Base-by-base conservation (phyloP, 306 rosid genomes). In the Styphnolobium japonicum region DNA sequence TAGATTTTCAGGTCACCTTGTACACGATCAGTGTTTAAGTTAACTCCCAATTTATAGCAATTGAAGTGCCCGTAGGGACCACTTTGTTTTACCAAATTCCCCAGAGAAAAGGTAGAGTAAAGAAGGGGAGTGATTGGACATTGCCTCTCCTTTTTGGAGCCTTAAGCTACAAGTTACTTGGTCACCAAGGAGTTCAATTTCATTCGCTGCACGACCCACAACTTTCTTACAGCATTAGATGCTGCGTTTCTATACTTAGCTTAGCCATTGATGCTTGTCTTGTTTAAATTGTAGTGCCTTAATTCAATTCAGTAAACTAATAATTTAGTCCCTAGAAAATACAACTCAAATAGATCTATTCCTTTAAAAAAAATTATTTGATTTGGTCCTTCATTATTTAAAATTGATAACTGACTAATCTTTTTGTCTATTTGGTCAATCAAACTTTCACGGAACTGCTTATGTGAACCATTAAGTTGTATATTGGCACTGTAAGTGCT, bases 131-230 rank as follows among this genome's bases (percentile, higher is more conserved):
- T 18, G 16, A 16, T 6, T 21, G 36, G 34, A 36, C 8, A n/a
- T 14, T 14, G 22, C 53, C 11, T 52, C 76, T 34, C 19, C 34
- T 60, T 42, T 60, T 10, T 9, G 70, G 12, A n/a, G 18, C 33
- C 71, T 61, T 75, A 31, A 11, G 61, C n/a, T n/a, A 33, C 18
- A 73, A 40, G 78, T 10, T 73, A n/a, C 78, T 73, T 73, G 7
- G 6, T 15, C 7, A 25, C 21, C 15, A 55, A 72, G 77, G 53
- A 19, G 18, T 49, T 49, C 46, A n/a, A n/a, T n/a, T n/a, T n/a
- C n/a, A n/a, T n/a, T n/a, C n/a, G n/a, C n/a, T n/a, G n/a, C n/a
- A n/a, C n/a, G n/a, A n/a, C n/a, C n/a, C n/a, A n/a, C n/a, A n/a
- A n/a, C n/a, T n/a, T n/a, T n/a, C n/a, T n/a, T n/a, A n/a, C n/a